Conservation (phyloP, 352 stramenopile genomes). For the Globisporangium lucens region DNA sequence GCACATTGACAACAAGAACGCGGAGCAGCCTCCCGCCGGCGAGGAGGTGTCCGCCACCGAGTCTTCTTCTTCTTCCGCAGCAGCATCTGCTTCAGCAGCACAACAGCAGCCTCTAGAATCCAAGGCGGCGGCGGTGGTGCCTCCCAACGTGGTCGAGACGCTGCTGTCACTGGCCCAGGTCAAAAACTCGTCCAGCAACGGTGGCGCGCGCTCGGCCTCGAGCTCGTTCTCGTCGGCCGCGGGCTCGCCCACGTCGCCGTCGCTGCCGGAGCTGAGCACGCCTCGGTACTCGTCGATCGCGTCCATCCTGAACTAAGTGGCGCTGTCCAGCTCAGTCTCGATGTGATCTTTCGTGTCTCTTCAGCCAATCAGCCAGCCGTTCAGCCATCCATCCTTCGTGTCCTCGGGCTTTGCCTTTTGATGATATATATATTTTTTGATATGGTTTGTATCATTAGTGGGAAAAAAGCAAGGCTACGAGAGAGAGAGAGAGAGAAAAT, state of each 20-base stretch:
- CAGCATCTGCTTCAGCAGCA: background rate
- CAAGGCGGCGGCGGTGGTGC: slow-evolving; percentile 17
- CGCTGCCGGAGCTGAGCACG: slow-evolving; percentile 14
- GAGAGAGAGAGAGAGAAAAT: slow-evolving; percentile 5
- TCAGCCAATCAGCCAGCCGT: too few species aligned
- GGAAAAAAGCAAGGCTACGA: background rate
- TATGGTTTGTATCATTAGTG: slow-evolving; percentile 12
- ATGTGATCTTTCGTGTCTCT: background rate
- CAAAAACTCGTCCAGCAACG: slow-evolving; percentile 5
- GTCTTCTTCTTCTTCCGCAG: background rate
- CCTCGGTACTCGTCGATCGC: slow-evolving; percentile 35
- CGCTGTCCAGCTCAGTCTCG: slow-evolving; percentile 5
- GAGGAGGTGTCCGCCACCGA: background rate
- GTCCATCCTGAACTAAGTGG: slow-evolving; percentile 45
- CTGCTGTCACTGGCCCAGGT: slow-evolving; percentile 60
- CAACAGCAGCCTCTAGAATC: slow-evolving; percentile 2
- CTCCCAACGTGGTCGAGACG: slow-evolving; percentile 58
- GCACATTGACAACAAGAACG: slow-evolving; percentile 40
- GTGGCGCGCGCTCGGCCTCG: background rate
- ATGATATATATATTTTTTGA: background rate
- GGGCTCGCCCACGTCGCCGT: slow-evolving; percentile 14
- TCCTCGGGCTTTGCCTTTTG: background rate
- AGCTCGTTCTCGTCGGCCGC: slow-evolving; percentile 8
- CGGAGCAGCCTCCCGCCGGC: slow-evolving; percentile 16
- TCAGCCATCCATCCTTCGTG: background rate